Evolutionary conservation across 2,329 filamentous ascomycete species (phyloP).

Genomic region (Aspergillus sp.): DNA sequence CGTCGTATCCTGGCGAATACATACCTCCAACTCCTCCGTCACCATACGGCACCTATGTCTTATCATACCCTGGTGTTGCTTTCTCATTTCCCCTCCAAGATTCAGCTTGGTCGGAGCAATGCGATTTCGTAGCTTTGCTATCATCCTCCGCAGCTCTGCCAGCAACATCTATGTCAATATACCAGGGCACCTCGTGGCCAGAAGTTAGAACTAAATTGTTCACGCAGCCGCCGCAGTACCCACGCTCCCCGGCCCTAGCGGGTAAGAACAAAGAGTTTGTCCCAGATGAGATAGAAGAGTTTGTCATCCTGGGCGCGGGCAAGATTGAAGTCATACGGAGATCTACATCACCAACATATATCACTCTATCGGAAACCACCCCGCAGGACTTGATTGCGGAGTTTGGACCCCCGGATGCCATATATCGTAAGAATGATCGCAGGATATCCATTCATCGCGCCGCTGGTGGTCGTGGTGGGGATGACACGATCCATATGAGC

Average conservation of each 20-base stretch:
- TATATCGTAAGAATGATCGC: slow-evolving; percentile 89
- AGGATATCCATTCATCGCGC: slow-evolving; percentile 78
- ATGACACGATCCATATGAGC: slow-evolving; percentile 40
- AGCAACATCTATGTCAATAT: slow-evolving; percentile 87
- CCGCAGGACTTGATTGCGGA: slow-evolving; percentile 90
- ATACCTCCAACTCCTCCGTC: slow-evolving; percentile 64
- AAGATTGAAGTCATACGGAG: slow-evolving; percentile 77
- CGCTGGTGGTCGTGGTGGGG: slow-evolving; percentile 32
- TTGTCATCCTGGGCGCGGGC: slow-evolving; percentile 78
- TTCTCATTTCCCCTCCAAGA: slow-evolving; percentile 84
- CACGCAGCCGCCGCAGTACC: slow-evolving; percentile 72
- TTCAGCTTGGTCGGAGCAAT: slow-evolving; percentile 71
- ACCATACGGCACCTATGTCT: slow-evolving; percentile 75
- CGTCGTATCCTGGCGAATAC: slow-evolving; percentile 93
- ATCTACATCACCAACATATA: slow-evolving; percentile 68
- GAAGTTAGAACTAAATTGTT: slow-evolving; percentile 78
- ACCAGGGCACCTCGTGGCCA: slow-evolving; percentile 87
- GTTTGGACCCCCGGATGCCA: slow-evolving; percentile 89
- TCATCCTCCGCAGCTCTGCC: slow-evolving; percentile 76
- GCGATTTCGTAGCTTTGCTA: slow-evolving; percentile 84
- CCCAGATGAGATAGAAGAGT: slow-evolving; percentile 86
- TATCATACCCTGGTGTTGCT: slow-evolving; percentile 93
- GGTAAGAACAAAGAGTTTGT: slow-evolving; percentile 75
- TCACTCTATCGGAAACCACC: slow-evolving; percentile 82
- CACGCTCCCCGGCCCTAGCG: slow-evolving; percentile 71